Base-by-base conservation (phyloP, 2,329 filamentous ascomycete genomes). In the Fusarium udum region DNA sequence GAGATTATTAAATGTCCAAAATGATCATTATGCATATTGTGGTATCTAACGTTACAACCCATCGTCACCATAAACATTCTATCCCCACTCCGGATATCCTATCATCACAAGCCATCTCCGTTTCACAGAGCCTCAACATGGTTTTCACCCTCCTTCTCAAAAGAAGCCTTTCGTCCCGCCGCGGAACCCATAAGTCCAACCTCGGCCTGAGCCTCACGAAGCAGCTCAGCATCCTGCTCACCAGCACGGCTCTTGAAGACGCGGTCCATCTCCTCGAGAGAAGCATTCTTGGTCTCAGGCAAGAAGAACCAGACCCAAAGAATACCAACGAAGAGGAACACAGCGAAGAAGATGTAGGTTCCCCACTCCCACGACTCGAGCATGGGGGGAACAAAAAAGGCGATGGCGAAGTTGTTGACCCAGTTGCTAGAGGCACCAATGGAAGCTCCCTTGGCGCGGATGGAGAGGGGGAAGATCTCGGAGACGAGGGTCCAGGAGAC, bases 281-380 rank as follows among this genome's bases (percentile, higher is more conserved):
- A 87, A 40, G 85, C 82, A 51, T 85, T 85, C 76, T 88, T 88
- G 7, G 88, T 90, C 76, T 90, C 87, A 1, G 88, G 88, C 6
- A 89, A 80, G 55, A 82, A 83, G 75, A 87, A 86, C 71, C 81
- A 87, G 13, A 87, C 83, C 78, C 86, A 90, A 11, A 85, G 75
- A 34, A 85, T 82, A 3, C 86, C 84, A 6, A 79, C 77, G 11
- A 85, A 80, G 37, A 87, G 86, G 51, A 87, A 83, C 0, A 82
- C 82, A 10, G 86, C 86, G 71, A 90, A 90, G 81, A 90, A 89
- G 68, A 88, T 87, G 75, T 88, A 90, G 0, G 87, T 87, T 22
- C 87, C 87, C 78, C 84, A 89, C n/a, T 81, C 74, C 69, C 83
- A 69, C 0, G 69, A 67, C 36, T 77, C 65, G 6, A 78, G 68